A percentile compares a stretch with the other conserved stretches of the same genome.
phyloP scores from a whole-genome alignment of 495 filamentous ascomycete species.

The Talaromyces thailandensis region DNA sequence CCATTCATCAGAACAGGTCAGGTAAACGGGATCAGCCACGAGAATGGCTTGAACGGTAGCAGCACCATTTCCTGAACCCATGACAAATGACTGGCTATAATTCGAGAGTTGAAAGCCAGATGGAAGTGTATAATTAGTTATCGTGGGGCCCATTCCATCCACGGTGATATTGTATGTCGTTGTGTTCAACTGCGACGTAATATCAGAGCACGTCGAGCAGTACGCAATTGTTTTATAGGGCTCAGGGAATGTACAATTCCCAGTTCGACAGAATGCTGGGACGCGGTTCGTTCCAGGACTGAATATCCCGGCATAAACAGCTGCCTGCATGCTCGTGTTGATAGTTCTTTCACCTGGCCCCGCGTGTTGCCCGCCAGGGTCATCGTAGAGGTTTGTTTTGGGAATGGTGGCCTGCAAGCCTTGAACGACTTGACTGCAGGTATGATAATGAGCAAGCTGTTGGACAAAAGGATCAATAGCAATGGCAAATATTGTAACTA shows the following conservation, averaged over 20 bases:
- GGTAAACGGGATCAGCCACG: not conserved
- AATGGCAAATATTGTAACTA: conserved; percentile 14
- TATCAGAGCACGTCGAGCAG: not conserved
- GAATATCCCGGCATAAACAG: not conserved
- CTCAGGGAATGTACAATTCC: conserved; percentile 12
- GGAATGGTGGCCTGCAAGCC: not conserved
- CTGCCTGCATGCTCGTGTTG: not conserved
- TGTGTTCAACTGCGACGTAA: not conserved
- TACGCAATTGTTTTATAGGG: conserved; percentile 17
- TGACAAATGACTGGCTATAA: not conserved
- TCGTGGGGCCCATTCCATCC: not conserved
- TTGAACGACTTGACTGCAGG: conserved; percentile 11
- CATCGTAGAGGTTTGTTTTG: not conserved
- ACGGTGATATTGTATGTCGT: not conserved
- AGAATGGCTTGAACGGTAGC: not conserved
- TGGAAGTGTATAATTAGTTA: not conserved
- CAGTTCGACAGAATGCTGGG: not conserved
- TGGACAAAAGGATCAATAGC: conserved; percentile 37
- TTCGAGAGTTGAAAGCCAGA: not conserved
- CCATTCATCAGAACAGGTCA: not conserved
- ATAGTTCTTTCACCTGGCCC: not conserved
- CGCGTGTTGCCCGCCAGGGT: not conserved
- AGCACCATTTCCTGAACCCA: not conserved
- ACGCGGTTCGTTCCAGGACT: not conserved
- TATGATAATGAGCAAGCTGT: conserved; percentile 27